Base-by-base conservation (phyloP, 257 asterid species). In the Agastache rugosa region DNA sequence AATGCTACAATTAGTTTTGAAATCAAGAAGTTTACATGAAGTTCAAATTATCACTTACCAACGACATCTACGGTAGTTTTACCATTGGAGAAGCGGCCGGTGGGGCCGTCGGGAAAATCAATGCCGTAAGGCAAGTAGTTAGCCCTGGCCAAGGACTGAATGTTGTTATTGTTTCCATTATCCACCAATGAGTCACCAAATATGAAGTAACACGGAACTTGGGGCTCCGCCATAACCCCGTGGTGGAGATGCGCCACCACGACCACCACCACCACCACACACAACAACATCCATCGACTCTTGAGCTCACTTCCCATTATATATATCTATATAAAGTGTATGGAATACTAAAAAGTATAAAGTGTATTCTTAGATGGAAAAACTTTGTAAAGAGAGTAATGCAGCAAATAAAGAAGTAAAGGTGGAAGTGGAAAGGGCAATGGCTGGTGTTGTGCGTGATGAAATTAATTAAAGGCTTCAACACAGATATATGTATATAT, bases 101-200 rank as follows among this genome's bases (percentile, higher is more conserved):
- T 90, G 0, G 96, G 92, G 5, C 96, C 96, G 1, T 14, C 65
- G 0, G 86, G 75, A 45, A 78, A 90, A 78, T 90, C 96, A 6
- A 88, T 56, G 0, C 96, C 96, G 37, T 90, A 90, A 61, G 96
- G 96, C 88, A 86, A 79, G 83, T 86, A 90, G 35, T 90, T 88
- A 16, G 96, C 94, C 71, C 80, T 80, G 4, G 96, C 96, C 75
- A 90, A 71, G 0, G 96, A 90, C 48, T 73, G 78, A 16, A 90
- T 90, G 53, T 73, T 74, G 75, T 90, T 90, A 41, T 90, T 90
- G 67, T 90, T 90, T 1, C 96, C 96, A 68, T 88, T 88, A 45
- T 90, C 96, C 25, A 88, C 94, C 69, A 90, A 78, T 0, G 96
- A 90, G 69, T 90, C 96, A 17, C 96, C 96, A 39, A 90, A 90